These are phyloP conservation scores for Monilinia polystroma DNA, from an alignment of 2,329 filamentous ascomycete species.

Conservation along the genomic window DNA sequence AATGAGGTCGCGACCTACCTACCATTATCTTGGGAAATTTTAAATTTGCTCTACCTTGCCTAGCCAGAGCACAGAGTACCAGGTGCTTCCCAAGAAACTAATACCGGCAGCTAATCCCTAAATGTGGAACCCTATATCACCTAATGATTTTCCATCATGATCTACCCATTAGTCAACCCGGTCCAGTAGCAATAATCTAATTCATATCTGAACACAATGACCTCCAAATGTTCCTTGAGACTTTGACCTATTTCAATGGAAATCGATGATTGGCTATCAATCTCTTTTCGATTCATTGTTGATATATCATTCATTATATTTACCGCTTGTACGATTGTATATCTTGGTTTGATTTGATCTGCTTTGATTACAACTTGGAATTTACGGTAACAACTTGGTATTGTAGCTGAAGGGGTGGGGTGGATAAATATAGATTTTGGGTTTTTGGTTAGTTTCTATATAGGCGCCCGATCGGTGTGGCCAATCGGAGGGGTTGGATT, in stretches of 20 bases:
- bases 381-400: no score
- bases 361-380: no score
- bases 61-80: background rate
- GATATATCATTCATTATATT: background rate
- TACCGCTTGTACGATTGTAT: slow-evolving; percentile 3
- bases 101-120: slow-evolving; percentile 14
- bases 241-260: background rate
- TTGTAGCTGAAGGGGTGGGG: background rate
- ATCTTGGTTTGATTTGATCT: no score
- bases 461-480: background rate
- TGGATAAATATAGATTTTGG: slow-evolving; percentile 18
- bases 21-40: background rate
- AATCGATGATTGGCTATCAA: background rate
- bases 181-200: background rate
- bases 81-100: background rate
- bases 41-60: background rate
- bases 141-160: background rate
- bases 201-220: background rate
- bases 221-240: no score
- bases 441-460: background rate
- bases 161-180: background rate
- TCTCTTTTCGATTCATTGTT: background rate
- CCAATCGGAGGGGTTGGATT: background rate
- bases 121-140: slow-evolving; percentile 9
- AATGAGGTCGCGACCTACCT: background rate